phyloP scores from a whole-genome alignment of 2,329 filamentous ascomycete species.

The Phymatotrichopsis omnivora region DNA sequence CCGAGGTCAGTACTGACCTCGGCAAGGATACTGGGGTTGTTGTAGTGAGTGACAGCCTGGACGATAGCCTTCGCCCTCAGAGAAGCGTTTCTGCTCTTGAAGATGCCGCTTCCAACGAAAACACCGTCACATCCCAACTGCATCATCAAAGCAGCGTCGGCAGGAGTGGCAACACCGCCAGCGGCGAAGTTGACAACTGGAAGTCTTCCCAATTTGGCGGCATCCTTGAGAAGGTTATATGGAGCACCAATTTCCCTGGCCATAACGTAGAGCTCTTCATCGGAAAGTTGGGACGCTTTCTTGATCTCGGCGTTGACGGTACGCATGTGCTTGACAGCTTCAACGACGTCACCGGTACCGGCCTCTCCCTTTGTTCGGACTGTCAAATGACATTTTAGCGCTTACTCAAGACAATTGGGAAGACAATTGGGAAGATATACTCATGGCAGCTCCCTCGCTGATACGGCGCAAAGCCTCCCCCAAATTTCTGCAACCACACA shows the following conservation, averaged over 20 bases:
- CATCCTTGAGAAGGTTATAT: conserved; percentile 70
- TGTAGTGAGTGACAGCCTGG: conserved; percentile 74
- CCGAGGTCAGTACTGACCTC: conserved; percentile 80
- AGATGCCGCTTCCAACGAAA: conserved; percentile 93
- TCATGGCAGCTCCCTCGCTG: conserved; percentile 93
- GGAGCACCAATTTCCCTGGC: conserved; percentile 75
- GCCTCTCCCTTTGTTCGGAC: conserved; percentile 95
- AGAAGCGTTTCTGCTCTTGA: conserved; percentile 86
- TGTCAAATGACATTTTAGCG: conserved; percentile 9
- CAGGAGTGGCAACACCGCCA: conserved; percentile 97
- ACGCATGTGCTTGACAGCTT: conserved; percentile 93
- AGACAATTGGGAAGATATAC: conserved; percentile 15
- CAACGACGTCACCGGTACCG: conserved; percentile 91
- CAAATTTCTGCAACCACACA: conserved; percentile 90
- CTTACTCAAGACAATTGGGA: too few species aligned
- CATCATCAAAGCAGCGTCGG: conserved; percentile 98
- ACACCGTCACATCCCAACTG: conserved; percentile 96
- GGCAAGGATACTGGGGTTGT: conserved; percentile 72
- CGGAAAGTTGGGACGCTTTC: conserved; percentile 52
- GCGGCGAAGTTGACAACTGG: conserved; percentile 98
- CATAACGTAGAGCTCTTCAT: conserved; percentile 64
- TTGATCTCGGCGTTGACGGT: conserved; percentile 76
- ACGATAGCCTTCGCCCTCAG: conserved; percentile 92
- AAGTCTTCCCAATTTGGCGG: conserved; percentile 73
- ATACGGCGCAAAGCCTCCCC: conserved; percentile 88